Evolutionary conservation across 2,329 filamentous ascomycete genomes (phyloP).

Genomic region (Fusarium sp.): DNA sequence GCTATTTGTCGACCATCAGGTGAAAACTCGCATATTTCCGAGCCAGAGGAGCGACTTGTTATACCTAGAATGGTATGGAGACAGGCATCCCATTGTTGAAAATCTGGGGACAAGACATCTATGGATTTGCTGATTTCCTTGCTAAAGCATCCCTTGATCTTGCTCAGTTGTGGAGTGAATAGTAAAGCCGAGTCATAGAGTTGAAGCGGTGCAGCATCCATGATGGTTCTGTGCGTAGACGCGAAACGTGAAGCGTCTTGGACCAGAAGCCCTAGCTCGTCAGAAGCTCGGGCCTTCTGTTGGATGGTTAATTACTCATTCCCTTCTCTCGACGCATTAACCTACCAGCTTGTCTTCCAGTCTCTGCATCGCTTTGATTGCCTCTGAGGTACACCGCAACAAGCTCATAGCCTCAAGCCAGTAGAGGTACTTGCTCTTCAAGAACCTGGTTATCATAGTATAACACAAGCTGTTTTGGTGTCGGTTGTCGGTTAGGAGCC

Average conservation of each 20-base stretch:
- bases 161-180: not conserved
- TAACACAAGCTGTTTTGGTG: fast-evolving
- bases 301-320: fast-evolving
- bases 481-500: fast-evolving
- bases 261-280: fast-evolving
- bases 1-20: fast-evolving
- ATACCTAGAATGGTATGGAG: not conserved
- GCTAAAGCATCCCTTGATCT: fast-evolving
- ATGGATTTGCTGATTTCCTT: not conserved
- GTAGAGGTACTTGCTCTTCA: fast-evolving
- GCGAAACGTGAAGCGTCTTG: fast-evolving
- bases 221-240: fast-evolving
- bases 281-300: fast-evolving
- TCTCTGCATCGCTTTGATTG: fast-evolving
- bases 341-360: fast-evolving
- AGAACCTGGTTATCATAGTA: fast-evolving
- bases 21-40: fast-evolving
- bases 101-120: fast-evolving
- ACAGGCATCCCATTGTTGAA: fast-evolving
- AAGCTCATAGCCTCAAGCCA: not conserved
- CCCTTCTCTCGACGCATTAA: too few species aligned
- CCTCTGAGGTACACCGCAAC: fast-evolving
- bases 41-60: fast-evolving
- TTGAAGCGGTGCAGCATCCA: not conserved
- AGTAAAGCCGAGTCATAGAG: not conserved